These are phyloP conservation scores for Imleria badia DNA, from an alignment of 768 basidiomycete species.

Conservation along the genomic window DNA sequence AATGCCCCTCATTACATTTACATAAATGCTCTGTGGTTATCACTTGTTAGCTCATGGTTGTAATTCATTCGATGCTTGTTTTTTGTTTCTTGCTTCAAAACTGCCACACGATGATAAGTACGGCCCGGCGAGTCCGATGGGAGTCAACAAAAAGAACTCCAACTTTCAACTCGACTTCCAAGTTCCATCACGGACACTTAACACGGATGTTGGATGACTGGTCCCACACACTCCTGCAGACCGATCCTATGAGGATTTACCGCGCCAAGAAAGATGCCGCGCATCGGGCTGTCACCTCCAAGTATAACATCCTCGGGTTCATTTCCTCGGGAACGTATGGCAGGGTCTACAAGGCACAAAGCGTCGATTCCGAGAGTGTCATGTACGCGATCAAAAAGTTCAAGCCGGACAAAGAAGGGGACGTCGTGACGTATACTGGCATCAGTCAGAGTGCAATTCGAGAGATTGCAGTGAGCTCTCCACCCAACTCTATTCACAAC, in stretches of 20 bases:
- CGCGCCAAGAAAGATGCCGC: slow-evolving; percentile 73
- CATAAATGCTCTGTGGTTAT: neutral
- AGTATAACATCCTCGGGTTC: slow-evolving; percentile 93
- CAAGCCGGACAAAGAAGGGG: slow-evolving; percentile 99
- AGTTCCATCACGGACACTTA: neutral
- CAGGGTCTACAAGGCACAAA: slow-evolving; percentile 95
- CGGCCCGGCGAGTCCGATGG: too few species aligned
- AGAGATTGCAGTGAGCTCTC: slow-evolving; percentile 80
- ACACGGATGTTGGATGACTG: slow-evolving; percentile 37
- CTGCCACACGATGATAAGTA: too few species aligned
- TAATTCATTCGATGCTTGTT: neutral
- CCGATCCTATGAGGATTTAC: slow-evolving; percentile 85
- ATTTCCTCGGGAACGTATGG: slow-evolving; percentile 99
- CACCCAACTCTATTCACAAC: slow-evolving; percentile 5
- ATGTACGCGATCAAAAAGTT: slow-evolving; percentile 99
- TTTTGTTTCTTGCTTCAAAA: neutral
- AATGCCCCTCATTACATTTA: neutral
- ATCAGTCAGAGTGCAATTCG: slow-evolving; percentile 97
- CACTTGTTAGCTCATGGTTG: neutral
- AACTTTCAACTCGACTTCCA: too few species aligned
- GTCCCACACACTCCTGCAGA: slow-evolving; percentile 35
- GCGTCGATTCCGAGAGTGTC: slow-evolving; percentile 62
- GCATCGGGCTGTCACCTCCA: slow-evolving; percentile 67
- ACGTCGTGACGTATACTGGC: slow-evolving; percentile 92
- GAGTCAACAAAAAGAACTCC: too few species aligned